Base-by-base conservation (phyloP, 1,284 basidiomycete species). In the Heliocybe sulcata region DNA sequence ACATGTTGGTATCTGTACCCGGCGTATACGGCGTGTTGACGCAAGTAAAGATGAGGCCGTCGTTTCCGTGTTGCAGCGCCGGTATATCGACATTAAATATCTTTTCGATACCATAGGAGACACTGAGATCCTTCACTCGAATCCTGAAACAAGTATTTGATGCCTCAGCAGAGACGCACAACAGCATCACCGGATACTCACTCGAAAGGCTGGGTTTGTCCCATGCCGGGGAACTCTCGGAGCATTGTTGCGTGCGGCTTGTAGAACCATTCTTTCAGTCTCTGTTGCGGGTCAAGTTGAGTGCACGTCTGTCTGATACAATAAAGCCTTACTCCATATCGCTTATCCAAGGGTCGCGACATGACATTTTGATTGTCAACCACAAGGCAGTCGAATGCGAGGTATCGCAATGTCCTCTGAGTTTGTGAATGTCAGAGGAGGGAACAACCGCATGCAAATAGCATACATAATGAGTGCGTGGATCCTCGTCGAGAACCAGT, bases 41-140 rank as follows among this genome's bases (percentile, higher is more conserved):
- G 64, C 92, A 91, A 0, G 97, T 99, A 67, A 98, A 99, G 63
- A 99, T 98, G 57, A 99, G 82, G 0, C 97, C 97, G 64, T 99
- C 97, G 62, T 91, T 96, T 3, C 87, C 94, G 66, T 99, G 97
- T 60, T 94, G 85, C 2, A 99, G 74, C n/a, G 78, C 79, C 2
- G 94, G 93, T 35, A 99, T 88, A 57, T 93, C 88, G 50, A 87
- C 77, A 48, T 79, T 77, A 63, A 98, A 89, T 10, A 99, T 93
- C 58, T 89, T 83, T 45, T 90, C 85, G 53, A 95, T 83, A 53
- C 86, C 83, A 66, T 99, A 98, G 3, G 94, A 91, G n/a, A 89
- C 76, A 56, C 87, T 85, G 74, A 96, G 95, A 50, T 83, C 80
- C 68, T 99, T 99, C 60, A 96, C 85, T 63, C 83, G 77, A 63